These are phyloP conservation scores for Linnemannia exigua DNA, from an alignment of 192 early-diverging fungal species.

Conservation along the genomic window DNA sequence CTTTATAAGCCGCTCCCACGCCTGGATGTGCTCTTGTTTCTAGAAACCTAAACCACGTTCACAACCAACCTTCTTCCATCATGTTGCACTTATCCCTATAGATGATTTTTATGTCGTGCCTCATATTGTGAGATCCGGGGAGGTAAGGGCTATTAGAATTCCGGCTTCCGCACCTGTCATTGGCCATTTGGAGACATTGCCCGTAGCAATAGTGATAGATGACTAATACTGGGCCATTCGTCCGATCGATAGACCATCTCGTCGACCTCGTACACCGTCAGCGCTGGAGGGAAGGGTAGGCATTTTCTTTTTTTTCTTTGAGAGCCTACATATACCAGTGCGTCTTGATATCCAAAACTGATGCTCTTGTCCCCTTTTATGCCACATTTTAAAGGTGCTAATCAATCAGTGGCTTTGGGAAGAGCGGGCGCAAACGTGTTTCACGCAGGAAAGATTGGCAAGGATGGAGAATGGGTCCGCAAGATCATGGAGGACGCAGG, in stretches of 20 bases:
- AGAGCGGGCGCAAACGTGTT: conserved; percentile 78
- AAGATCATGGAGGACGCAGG: conserved; percentile 73
- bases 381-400: conserved; percentile 71
- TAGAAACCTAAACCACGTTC: not conserved
- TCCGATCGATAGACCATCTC: conserved; percentile 38
- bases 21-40: no score
- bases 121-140: conserved; percentile 75
- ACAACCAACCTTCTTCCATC: not conserved
- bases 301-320: not conserved
- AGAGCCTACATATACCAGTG: not conserved
- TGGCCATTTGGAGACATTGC: no score
- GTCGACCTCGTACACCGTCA: conserved; percentile 63
- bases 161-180: no score
- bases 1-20: no score
- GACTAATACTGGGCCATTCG: not conserved
- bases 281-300: conserved; percentile 80
- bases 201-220: no score
- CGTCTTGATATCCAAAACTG: not conserved
- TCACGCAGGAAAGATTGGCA: conserved; percentile 86
- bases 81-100: not conserved
- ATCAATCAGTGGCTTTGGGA: conserved; percentile 89
- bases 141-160: conserved; percentile 24
- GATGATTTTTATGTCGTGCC: conserved; percentile 84
- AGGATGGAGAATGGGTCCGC: conserved; percentile 84
- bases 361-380: not conserved